Percentiles rank a stretch among this genome's conserved stretches.
Evolutionary conservation across 495 filamentous ascomycete genomes (phyloP).

Genomic region (Neurospora discreta): DNA sequence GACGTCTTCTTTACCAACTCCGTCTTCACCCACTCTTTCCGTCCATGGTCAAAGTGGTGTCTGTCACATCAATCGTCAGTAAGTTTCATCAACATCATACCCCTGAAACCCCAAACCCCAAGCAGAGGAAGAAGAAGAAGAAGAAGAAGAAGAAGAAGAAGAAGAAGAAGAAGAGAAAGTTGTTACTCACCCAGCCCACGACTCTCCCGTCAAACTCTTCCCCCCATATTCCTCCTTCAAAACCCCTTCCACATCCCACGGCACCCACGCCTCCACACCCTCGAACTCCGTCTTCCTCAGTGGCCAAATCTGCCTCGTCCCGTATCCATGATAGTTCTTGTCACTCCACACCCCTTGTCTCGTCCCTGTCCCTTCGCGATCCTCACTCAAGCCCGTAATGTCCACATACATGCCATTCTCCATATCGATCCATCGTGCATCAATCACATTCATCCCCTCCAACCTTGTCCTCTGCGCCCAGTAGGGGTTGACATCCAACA

Average conservation of each 20-base stretch:
- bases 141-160: background rate
- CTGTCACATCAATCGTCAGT: background rate
- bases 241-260: conserved; percentile 61
- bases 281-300: conserved; percentile 70
- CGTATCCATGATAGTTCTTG: conserved; percentile 70
- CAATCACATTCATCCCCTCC: conserved; percentile 68
- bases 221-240: conserved; percentile 65
- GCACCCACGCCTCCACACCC: conserved; percentile 61
- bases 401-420: conserved; percentile 74
- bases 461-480: conserved; percentile 46
- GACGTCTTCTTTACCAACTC: background rate
- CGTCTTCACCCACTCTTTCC: background rate
- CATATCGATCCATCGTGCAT: conserved; percentile 75
- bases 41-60: background rate
- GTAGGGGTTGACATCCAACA: conserved; percentile 73
- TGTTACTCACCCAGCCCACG: conserved; percentile 50
- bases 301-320: conserved; percentile 64
- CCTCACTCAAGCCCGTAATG: conserved; percentile 69
- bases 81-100: background rate
- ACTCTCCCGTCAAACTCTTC: conserved; percentile 49
- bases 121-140: background rate
- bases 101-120: background rate
- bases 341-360: conserved; percentile 52
- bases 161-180: background rate
- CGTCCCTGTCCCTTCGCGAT: conserved; percentile 27